Conservation (phyloP, 2,329 filamentous ascomycete species). For the Claviceps lovelessii region DNA sequence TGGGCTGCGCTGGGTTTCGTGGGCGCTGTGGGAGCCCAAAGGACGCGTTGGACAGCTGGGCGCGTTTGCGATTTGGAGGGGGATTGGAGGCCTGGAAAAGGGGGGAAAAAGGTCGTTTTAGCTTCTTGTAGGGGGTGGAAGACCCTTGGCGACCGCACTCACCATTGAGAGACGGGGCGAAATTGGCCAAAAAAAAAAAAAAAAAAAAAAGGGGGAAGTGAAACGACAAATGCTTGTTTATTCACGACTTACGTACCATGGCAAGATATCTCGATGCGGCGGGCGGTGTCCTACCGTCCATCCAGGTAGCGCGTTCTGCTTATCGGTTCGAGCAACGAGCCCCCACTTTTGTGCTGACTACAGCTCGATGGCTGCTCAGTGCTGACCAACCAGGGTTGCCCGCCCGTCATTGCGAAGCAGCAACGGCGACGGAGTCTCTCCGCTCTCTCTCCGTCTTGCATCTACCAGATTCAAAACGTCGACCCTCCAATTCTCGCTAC, state of each 20-base stretch:
- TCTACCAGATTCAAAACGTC: neutral
- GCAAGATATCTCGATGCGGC: neutral
- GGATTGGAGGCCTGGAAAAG: conserved; percentile 9
- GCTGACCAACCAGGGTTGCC: too few species aligned
- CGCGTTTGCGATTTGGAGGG: conserved; percentile 27
- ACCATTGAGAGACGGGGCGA: neutral
- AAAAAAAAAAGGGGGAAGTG: too few species aligned
- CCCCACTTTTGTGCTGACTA: too few species aligned
- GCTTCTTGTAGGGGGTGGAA: neutral
- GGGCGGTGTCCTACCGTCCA: neutral
- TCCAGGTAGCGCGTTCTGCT: too few species aligned
- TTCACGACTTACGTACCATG: neutral
- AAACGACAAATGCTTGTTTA: neutral
- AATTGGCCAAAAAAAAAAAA: neutral
- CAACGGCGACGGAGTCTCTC: too few species aligned
- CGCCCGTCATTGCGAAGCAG: too few species aligned
- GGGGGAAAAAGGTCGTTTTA: too few species aligned
- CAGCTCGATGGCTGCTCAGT: too few species aligned
- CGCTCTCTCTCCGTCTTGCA: too few species aligned
- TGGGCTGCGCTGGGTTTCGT: neutral
- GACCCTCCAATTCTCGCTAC: neutral
- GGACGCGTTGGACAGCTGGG: conserved; percentile 9
- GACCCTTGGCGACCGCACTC: neutral
- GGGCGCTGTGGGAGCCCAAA: neutral
- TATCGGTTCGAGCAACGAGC: too few species aligned